Conservation (phyloP, 176 grass and related monocot genomes). For the Raddia distichophylla region DNA sequence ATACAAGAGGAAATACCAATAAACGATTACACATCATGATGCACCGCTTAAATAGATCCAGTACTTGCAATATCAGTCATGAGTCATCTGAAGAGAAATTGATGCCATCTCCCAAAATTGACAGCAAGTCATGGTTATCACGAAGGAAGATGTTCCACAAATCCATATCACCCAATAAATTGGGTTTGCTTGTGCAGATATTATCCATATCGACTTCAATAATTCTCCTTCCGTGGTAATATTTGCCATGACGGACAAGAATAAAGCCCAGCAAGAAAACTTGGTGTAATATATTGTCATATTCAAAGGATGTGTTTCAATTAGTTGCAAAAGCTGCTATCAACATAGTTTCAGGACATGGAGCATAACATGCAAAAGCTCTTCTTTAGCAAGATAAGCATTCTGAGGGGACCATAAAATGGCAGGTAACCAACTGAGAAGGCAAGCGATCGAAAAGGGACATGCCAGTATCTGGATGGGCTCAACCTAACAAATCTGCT, state of each 20-base stretch:
- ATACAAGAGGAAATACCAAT: conserved; percentile 52
- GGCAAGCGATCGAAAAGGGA: conserved; percentile 43
- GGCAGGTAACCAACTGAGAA: conserved; percentile 41
- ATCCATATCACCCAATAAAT: conserved; percentile 42
- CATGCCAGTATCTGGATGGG: conserved; percentile 31
- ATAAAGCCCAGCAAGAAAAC: conserved; percentile 47
- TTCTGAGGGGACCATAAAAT: conserved; percentile 32
- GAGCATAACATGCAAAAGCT: conserved; percentile 37
- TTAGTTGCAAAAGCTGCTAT: conserved; percentile 58
- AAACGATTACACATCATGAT: conserved; percentile 47
- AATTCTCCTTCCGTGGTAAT: conserved; percentile 34
- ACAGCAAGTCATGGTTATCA: conserved; percentile 26
- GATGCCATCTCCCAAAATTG: conserved; percentile 33
- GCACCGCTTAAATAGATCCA: conserved; percentile 47
- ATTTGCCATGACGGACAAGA: conserved; percentile 30
- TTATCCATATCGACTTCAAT: conserved; percentile 50
- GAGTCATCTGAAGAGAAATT: conserved; percentile 48
- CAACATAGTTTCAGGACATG: conserved; percentile 40
- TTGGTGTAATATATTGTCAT: conserved; percentile 18
- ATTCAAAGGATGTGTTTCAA: conserved; percentile 37
- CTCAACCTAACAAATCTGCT: conserved; percentile 48
- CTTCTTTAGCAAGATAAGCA: conserved; percentile 38
- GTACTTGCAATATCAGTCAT: conserved; percentile 48
- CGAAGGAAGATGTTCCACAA: conserved; percentile 35
- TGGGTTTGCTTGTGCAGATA: conserved; percentile 42